phyloP scores from a whole-genome alignment of 192 early-diverging fungal species.

The Dissophora globulifera region DNA sequence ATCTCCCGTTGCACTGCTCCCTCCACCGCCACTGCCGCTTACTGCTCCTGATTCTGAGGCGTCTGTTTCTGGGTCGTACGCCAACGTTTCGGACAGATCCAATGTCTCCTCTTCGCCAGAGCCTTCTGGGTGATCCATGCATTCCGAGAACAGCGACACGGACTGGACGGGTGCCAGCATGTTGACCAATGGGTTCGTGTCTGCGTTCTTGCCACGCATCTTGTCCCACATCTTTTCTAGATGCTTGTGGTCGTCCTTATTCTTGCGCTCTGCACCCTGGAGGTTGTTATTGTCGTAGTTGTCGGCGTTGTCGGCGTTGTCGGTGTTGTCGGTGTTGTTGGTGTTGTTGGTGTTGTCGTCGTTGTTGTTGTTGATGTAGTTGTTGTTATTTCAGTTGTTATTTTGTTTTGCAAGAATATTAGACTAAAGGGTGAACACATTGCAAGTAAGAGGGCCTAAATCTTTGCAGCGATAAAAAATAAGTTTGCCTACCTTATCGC shows the following conservation, averaged over 20 bases:
- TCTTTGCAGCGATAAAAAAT: too few species aligned
- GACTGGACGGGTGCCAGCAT: conserved; percentile 56
- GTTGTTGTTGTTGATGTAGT: too few species aligned
- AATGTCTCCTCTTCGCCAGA: conserved; percentile 62
- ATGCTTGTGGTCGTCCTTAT: conserved; percentile 82
- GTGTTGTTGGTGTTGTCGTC: too few species aligned
- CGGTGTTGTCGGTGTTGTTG: too few species aligned
- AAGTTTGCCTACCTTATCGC: conserved; percentile 71
- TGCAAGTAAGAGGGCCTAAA: background rate
- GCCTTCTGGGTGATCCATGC: conserved; percentile 57
- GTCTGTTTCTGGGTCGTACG: conserved; percentile 32
- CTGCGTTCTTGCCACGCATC: conserved; percentile 55
- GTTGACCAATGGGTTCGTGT: conserved; percentile 52
- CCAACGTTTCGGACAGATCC: conserved; percentile 59
- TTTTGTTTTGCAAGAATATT: background rate
- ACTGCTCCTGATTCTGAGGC: background rate
- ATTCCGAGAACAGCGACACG: conserved; percentile 38
- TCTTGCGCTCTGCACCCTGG: conserved; percentile 80
- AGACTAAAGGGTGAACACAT: background rate
- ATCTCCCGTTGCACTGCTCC: background rate
- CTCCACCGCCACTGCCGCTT: background rate
- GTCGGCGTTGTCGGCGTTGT: too few species aligned
- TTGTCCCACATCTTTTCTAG: conserved; percentile 76
- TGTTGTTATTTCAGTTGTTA: background rate
- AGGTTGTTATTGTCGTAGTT: background rate